A percentile compares a stretch with the other conserved stretches of the same genome.
Evolutionary conservation across 257 asterid genomes (phyloP).

Genomic region (Vinca minor): DNA sequence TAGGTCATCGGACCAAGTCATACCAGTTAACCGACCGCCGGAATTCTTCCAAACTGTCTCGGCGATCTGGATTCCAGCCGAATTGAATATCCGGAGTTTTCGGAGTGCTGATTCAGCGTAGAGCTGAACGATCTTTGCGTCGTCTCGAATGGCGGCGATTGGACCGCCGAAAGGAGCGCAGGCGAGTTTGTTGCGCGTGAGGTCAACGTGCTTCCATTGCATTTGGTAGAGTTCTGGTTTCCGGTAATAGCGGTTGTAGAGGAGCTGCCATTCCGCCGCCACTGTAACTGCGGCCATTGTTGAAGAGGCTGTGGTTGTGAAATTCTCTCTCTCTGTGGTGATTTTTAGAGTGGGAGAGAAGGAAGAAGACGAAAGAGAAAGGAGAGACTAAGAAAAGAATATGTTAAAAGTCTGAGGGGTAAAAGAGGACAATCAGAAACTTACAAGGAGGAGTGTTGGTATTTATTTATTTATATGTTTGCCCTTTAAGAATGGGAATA

Average conservation of each 20-base stretch:
- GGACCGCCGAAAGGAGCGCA: slow-evolving; percentile 95
- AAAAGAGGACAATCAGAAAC: neutral
- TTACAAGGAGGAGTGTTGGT: neutral
- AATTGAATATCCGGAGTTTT: slow-evolving; percentile 80
- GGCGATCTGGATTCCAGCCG: slow-evolving; percentile 65
- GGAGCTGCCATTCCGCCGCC: slow-evolving; percentile 98
- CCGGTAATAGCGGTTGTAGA: slow-evolving; percentile 81
- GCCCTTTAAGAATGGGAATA: neutral
- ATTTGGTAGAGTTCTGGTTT: slow-evolving; percentile 83
- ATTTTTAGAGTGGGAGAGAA: neutral
- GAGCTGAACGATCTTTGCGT: slow-evolving; percentile 89
- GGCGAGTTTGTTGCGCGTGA: slow-evolving; percentile 82
- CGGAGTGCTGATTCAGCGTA: slow-evolving; percentile 89
- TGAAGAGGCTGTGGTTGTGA: neutral
- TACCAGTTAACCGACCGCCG: slow-evolving; percentile 76
- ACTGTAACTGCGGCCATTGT: slow-evolving; percentile 80
- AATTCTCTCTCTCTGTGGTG: neutral
- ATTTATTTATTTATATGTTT: no score
- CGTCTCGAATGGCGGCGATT: slow-evolving; percentile 91
- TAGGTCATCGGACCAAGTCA: slow-evolving; percentile 85
- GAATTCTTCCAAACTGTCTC: slow-evolving; percentile 87
- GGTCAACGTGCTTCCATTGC: slow-evolving; percentile 96
- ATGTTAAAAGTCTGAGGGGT: neutral
- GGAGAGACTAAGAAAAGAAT: neutral
- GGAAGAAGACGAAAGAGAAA: neutral